These are phyloP conservation scores for Yamadazyma taylorii DNA, from an alignment of 1,139 yeast genomes.

Conservation along the genomic window DNA sequence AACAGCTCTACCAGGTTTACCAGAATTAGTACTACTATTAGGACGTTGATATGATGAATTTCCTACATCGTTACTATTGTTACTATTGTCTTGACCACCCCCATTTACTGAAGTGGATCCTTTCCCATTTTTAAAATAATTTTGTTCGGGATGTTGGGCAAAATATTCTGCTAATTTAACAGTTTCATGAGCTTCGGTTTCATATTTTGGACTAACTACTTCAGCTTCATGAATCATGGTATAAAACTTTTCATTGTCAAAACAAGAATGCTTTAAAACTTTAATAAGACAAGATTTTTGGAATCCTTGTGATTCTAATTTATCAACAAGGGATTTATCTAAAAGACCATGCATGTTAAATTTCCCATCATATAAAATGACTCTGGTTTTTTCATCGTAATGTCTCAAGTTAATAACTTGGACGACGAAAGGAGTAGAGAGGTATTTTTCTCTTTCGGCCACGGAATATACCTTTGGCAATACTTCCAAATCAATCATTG, in stretches of 20 bases:
- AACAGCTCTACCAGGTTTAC: constrained; percentile 24
- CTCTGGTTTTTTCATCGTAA: constrained; percentile 46
- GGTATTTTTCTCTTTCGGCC: constrained; percentile 22
- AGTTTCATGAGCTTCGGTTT: constrained; percentile 39
- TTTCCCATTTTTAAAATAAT: constrained; percentile 21
- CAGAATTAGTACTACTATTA: constrained; percentile 20
- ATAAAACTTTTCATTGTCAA: constrained; percentile 53
- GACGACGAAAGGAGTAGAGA: constrained; percentile 34
- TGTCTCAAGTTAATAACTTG: constrained; percentile 50
- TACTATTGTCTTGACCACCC: constrained; percentile 11
- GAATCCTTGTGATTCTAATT: constrained; percentile 49
- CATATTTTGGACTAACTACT: constrained; percentile 41
- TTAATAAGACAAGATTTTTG: constrained; percentile 32
- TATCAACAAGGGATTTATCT: constrained; percentile 56
- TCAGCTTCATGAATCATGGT: constrained; percentile 54
- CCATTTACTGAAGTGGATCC: constrained; percentile 19
- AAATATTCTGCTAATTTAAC: constrained; percentile 54
- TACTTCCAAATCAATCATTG: constrained; percentile 23
- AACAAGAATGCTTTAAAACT: constrained; percentile 46
- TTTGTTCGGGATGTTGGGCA: constrained; percentile 55
- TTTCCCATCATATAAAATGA: constrained; percentile 65
- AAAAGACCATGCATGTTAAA: constrained; percentile 64
- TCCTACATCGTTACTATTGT: constrained; percentile 1
- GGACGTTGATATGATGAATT: constrained; percentile 7
- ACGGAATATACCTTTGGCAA: constrained; percentile 28